Base-by-base conservation (phyloP, 2,329 filamentous ascomycete genomes). In the Colletotrichum limetticola region DNA sequence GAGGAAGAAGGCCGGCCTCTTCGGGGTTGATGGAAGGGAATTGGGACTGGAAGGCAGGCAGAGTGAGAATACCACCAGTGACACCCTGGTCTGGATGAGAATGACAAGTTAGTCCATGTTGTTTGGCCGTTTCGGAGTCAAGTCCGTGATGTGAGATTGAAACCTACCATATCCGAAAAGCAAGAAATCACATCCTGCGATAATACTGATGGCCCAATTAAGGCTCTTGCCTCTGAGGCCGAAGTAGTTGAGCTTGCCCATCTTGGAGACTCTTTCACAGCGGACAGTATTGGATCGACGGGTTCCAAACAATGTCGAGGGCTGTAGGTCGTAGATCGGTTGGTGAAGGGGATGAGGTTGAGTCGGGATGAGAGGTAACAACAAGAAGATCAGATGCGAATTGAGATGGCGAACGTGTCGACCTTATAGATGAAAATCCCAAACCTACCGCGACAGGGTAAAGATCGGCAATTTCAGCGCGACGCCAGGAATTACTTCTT, bases 51-150 rank as follows among this genome's bases (percentile, higher is more conserved):
- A 93, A 94, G 11, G 87, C 86, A 24, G 87, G 83, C 77, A 95
- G 87, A 3, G 92, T 94, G 69, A 96, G 84, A 75, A 96, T 90
- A 69, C 91, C 91, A 58, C 92, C 93, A 87, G 94, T 95, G 11
- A 94, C 92, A 78, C 93, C 91, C 82, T 93, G 92, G 80, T 94
- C 93, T 91, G 87, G 1, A 57, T 22, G 14, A 61, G 14, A 12
- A 86, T 82, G 55, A 81, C 42, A 32, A 85, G 75, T 67, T 22
- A 71, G 65, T 52, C 19, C n/a, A 24, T 24, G 32, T 4, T 19
- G 24, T n/a, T 14, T 19, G 2, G 35, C 26, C 26, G 52, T 6
- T n/a, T 49, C 16, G 24, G 22, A 46, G 37, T 24, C 8, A n/a
- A 14, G 12, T 35, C 1, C 57, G 16, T 8, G n/a, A 11, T 63